Base-by-base conservation (phyloP, 805 yeast genomes). In the Wickerhamomyces tratensis region DNA sequence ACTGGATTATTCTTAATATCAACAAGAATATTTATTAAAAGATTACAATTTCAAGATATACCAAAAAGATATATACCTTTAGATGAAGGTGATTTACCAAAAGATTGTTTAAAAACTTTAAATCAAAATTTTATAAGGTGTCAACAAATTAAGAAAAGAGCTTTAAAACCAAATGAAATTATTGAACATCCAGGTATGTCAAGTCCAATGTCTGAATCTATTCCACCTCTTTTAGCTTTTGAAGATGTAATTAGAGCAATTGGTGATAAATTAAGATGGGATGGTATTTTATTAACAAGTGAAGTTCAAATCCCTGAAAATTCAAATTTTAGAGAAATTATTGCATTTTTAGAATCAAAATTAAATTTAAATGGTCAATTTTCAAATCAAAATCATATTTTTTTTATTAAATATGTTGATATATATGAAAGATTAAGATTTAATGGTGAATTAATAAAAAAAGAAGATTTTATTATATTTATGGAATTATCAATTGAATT, bases 31-130 rank as follows among this genome's bases (percentile, higher is more conserved):
- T 65, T 79, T 43, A 69, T 73, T 25, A 68, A 74, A 43, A 69
- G 81, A 44, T 69, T 76, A 41, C 66, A 80, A 40, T 54, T 88
- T 47, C 75, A 77, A 45, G 93, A 83, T 49, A 84, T 89, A 15
- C 97, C 97, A 0, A 75, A 82, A 47, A 64, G 76, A 20, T 87
- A 86, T 58, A 69, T 88, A 27, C 89, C 95, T 2, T 67, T 77
- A 14, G 73, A 78, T 30, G 61, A 69, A 7, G 79, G 74, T 45
- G 86, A 81, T 51, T 57, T 81, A 36, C 80, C 85, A 1, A 59
- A 58, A n/a, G 57, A 62, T 3, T 67, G 74, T 44, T 59, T 72
- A 36, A 49, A 53, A 6, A 53, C 61, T 50, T 67, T 81, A 25
- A 48, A 58, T 5, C 50, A 54, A 34, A 72, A 71, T 41, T 61